A percentile compares a stretch with the other conserved stretches of the same genome.
Evolutionary conservation across 2,329 filamentous ascomycete species (phyloP).

Genomic region (Cladosporium austrohemisphaericum): DNA sequence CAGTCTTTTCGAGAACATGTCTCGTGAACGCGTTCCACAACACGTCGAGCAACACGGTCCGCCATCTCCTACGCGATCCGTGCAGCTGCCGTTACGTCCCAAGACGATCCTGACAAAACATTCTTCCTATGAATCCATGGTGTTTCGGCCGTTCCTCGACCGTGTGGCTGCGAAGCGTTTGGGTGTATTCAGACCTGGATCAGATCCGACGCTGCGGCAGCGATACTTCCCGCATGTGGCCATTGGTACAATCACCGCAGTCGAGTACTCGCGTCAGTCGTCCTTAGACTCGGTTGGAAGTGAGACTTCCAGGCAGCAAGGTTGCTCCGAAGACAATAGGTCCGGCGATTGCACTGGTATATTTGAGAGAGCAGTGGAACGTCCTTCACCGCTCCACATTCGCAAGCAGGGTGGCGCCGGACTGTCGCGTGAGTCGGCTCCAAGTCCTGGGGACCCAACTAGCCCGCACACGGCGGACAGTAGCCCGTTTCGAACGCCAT

Average conservation of each 20-base stretch:
- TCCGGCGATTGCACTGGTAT: neutral
- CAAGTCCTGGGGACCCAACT: neutral
- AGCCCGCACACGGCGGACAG: constrained; percentile 9
- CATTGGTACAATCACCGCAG: neutral
- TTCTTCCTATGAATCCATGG: neutral
- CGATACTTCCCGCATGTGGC: constrained; percentile 4
- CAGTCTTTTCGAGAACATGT: neutral
- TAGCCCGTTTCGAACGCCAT: constrained; percentile 14
- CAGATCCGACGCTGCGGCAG: neutral
- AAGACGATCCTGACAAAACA: neutral
- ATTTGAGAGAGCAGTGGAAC: neutral
- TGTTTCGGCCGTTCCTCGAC: constrained; percentile 8
- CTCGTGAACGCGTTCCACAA: too few species aligned
- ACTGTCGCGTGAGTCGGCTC: neutral
- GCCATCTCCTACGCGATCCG: neutral
- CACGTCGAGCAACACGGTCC: neutral
- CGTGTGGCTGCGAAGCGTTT: constrained; percentile 2
- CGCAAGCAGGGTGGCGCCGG: neutral
- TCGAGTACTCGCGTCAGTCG: neutral
- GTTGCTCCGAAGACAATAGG: neutral
- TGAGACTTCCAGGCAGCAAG: neutral
- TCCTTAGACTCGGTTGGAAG: neutral
- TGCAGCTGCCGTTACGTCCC: constrained; percentile 4
- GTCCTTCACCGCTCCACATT: neutral
- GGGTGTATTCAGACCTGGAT: constrained; percentile 2